Conservation (phyloP, 352 stramenopile species). For the Albugo laibachii region DNA sequence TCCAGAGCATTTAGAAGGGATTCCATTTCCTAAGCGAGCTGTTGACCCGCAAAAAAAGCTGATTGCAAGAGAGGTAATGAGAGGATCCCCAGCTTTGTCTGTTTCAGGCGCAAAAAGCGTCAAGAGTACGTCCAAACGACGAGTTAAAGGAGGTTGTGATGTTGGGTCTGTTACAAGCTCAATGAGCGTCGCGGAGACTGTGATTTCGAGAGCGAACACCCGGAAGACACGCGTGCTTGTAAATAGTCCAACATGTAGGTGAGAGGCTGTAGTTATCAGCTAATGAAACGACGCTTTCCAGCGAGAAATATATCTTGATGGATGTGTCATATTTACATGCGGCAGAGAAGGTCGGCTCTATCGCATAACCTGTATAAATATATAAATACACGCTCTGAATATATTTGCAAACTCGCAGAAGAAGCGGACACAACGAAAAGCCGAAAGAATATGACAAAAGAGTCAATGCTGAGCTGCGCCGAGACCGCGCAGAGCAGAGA, state of each 20-base stretch:
- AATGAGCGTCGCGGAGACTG: slow-evolving; percentile 38
- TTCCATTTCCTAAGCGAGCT: slow-evolving; percentile 26
- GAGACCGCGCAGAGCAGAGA: too few relatives aligned
- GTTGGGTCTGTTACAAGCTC: slow-evolving; percentile 39
- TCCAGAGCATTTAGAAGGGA: slow-evolving; percentile 43
- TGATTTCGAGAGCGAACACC: slow-evolving; percentile 49
- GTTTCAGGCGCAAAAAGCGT: slow-evolving; percentile 19
- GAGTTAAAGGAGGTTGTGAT: slow-evolving; percentile 27
- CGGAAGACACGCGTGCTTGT: slow-evolving; percentile 26
- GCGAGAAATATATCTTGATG: too few relatives aligned
- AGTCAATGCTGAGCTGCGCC: slow-evolving; percentile 1
- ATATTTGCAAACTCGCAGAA: too few relatives aligned
- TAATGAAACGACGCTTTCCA: too few relatives aligned
- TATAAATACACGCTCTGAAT: too few relatives aligned
- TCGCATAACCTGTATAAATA: too few relatives aligned
- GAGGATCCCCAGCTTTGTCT: slow-evolving; percentile 16
- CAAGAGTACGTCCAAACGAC: slow-evolving; percentile 26
- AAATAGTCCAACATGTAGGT: too few relatives aligned
- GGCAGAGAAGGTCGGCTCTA: slow-evolving; percentile 1
- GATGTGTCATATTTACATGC: background rate
- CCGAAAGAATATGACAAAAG: background rate
- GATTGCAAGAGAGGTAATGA: slow-evolving; percentile 27
- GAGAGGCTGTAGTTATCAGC: too few relatives aligned
- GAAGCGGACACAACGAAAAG: too few relatives aligned
- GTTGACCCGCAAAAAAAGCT: slow-evolving; percentile 30